A percentile compares a stretch with the other conserved stretches of the same genome.
These are phyloP conservation scores for Apostasia shenzhenica DNA, from an alignment of 106 monocot species.

Conservation along the genomic window DNA sequence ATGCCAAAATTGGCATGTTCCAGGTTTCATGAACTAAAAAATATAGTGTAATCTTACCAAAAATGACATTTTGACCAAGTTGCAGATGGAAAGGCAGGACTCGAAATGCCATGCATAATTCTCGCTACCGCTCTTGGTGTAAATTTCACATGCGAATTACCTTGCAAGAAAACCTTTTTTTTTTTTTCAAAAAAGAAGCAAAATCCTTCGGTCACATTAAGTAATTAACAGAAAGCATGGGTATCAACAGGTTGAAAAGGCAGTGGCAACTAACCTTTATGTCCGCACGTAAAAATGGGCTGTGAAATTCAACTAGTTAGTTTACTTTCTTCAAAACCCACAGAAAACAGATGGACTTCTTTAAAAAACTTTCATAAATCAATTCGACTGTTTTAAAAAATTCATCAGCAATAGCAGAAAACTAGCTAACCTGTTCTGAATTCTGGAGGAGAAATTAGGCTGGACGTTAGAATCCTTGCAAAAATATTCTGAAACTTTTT, in stretches of 20 bases:
- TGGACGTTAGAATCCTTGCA: conserved; percentile 11
- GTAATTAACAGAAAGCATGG: not conserved
- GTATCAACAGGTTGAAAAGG: not conserved
- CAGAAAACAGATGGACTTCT: not conserved
- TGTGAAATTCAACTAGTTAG: conserved; percentile 29
- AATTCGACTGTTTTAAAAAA: no score
- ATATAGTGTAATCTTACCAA: conserved; percentile 41
- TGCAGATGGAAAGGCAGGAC: conserved; percentile 83
- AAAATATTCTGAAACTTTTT: conserved; percentile 67
- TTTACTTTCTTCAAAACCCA: no score
- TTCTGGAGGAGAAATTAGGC: conserved; percentile 10
- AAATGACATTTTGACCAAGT: conserved; percentile 84
- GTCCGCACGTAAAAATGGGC: conserved; percentile 82
- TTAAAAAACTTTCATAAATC: no score
- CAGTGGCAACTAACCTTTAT: conserved; percentile 56
- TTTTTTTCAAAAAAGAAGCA: not conserved
- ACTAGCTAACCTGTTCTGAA: conserved; percentile 47
- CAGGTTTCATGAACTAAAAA: not conserved
- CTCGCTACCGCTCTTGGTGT: conserved; percentile 93
- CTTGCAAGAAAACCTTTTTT: conserved; percentile 81
- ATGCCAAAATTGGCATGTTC: not conserved
- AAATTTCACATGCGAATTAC: conserved; percentile 73
- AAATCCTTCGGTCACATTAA: conserved; percentile 1
- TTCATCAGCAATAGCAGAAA: not conserved
- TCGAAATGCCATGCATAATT: conserved; percentile 96